Percentiles rank a stretch among this genome's conserved stretches.
These are phyloP conservation scores for Carnegiea gigantea DNA, from an alignment of 179 eudicot species.

Conservation along the genomic window DNA sequence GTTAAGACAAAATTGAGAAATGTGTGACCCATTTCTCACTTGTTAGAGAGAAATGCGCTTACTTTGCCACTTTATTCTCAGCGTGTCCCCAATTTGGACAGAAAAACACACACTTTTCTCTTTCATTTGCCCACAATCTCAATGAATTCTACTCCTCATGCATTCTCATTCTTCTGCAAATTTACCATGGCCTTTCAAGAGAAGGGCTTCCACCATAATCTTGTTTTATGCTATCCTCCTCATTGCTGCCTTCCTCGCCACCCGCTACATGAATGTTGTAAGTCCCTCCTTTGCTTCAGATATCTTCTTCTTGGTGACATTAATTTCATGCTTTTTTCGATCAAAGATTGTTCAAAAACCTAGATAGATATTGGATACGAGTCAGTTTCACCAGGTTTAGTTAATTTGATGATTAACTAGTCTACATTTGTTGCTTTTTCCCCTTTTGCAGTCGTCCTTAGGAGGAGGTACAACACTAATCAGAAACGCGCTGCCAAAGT, in stretches of 20 bases:
- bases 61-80: background rate
- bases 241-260: conserved; percentile 30
- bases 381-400: no score
- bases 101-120: background rate
- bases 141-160: conserved; percentile 17
- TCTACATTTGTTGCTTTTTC: no score
- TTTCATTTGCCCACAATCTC: conserved; percentile 5
- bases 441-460: conserved; percentile 29
- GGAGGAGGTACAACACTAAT: conserved; percentile 21
- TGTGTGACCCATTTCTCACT: background rate
- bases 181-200: conserved; percentile 32
- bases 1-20: no score
- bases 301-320: background rate
- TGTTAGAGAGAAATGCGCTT: conserved; percentile 26
- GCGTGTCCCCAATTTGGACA: background rate
- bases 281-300: conserved; percentile 15
- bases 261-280: conserved; percentile 37
- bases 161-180: conserved; percentile 19
- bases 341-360: no score
- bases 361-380: no score
- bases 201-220: conserved; percentile 31
- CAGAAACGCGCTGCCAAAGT: conserved; percentile 19
- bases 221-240: conserved; percentile 38
- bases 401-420: no score
- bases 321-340: background rate